Evolutionary conservation across 257 asterid genomes (phyloP).

Genomic region (Solanum tarijense): DNA sequence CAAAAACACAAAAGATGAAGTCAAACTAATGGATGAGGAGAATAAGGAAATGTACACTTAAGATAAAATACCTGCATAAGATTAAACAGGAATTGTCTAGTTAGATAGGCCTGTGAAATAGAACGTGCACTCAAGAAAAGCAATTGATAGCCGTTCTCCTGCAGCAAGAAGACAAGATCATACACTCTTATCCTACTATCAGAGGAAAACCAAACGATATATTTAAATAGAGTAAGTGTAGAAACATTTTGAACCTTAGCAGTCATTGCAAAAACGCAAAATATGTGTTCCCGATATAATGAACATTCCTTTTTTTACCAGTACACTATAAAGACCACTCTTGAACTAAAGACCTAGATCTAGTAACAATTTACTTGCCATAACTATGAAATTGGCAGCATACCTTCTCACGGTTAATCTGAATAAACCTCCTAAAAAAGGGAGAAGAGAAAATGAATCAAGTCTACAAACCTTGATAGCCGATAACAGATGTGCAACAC

Average conservation of each 20-base stretch:
- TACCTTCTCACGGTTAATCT: background rate
- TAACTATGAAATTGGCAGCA: background rate
- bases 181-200: background rate
- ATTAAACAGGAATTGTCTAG: constrained; percentile 56
- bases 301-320: background rate
- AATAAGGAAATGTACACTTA: background rate
- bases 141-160: constrained; percentile 77
- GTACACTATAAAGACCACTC: background rate
- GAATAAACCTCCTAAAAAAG: background rate
- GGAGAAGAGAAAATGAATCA: background rate
- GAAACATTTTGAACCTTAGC: background rate
- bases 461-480: constrained; percentile 51
- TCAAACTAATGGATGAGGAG: background rate
- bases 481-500: constrained; percentile 72
- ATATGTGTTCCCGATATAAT: background rate
- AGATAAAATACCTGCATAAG: constrained; percentile 49
- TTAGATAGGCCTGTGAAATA: constrained; percentile 59
- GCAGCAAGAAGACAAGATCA: constrained; percentile 18
- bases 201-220: background rate
- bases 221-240: background rate
- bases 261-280: background rate
- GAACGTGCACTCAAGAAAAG: constrained; percentile 78
- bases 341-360: background rate
- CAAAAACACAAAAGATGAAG: background rate
- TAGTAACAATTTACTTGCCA: background rate